A percentile compares a stretch with the other conserved stretches of the same genome.
These are phyloP conservation scores for Trichoderma endophyticum DNA, from an alignment of 2,329 filamentous ascomycete genomes.

Conservation along the genomic window DNA sequence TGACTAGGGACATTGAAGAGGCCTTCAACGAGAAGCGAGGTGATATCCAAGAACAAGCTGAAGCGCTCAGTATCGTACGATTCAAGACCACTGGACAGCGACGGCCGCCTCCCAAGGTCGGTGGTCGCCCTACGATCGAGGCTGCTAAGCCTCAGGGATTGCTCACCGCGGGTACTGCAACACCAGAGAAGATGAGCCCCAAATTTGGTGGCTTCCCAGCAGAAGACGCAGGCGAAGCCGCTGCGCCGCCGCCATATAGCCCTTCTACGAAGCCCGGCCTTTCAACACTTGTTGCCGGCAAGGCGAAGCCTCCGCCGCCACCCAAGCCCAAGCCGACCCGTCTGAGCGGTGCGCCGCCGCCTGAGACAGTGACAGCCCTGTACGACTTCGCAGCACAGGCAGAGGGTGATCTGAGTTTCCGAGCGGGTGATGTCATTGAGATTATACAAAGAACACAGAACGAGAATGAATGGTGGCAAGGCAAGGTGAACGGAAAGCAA, in stretches of 20 bases:
- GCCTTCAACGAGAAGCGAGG: slow-evolving; percentile 87
- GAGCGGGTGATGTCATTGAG: slow-evolving; percentile 81
- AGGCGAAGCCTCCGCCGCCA: slow-evolving; percentile 68
- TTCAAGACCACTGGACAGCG: slow-evolving; percentile 84
- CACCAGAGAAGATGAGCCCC: slow-evolving; percentile 31
- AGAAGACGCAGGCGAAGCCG: slow-evolving; percentile 46
- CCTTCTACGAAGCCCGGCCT: slow-evolving; percentile 25
- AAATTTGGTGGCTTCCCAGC: slow-evolving; percentile 34
- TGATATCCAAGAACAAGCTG: slow-evolving; percentile 79
- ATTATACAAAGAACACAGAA: slow-evolving; percentile 80
- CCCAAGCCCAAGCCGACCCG: slow-evolving; percentile 75
- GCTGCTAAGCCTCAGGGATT: slow-evolving; percentile 47
- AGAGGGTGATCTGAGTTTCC: slow-evolving; percentile 89
- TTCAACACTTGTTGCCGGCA: slow-evolving; percentile 49
- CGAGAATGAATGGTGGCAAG: slow-evolving; percentile 96
- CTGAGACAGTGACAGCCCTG: slow-evolving; percentile 81
- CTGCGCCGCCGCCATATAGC: slow-evolving; percentile 70
- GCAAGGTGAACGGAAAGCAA: slow-evolving; percentile 71
- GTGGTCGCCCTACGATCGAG: slow-evolving; percentile 52
- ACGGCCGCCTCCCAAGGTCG: slow-evolving; percentile 56
- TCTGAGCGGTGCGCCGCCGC: slow-evolving; percentile 61
- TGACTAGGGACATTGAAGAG: slow-evolving; percentile 85
- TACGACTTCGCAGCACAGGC: slow-evolving; percentile 97
- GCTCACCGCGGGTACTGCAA: slow-evolving; percentile 46
- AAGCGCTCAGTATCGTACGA: slow-evolving; percentile 78